These are phyloP conservation scores for Thermochaetoides dissita DNA, from an alignment of 2,329 filamentous ascomycete species.

Conservation along the genomic window DNA sequence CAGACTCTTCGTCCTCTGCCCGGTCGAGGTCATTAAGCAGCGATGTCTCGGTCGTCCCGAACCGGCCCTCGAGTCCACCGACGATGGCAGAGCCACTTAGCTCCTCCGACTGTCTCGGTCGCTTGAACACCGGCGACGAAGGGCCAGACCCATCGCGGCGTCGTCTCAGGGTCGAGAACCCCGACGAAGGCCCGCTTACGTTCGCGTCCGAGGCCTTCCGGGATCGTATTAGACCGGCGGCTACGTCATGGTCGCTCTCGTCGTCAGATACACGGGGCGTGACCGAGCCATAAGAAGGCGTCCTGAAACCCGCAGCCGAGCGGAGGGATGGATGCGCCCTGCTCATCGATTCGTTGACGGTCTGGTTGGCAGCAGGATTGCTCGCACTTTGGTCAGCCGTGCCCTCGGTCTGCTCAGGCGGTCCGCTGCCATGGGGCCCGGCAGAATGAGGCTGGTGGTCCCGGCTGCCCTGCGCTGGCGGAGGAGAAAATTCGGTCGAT, in stretches of 20 bases:
- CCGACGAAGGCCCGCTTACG: slow-evolving; percentile 1
- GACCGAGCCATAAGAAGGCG: slow-evolving; percentile 22
- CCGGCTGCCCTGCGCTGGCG: too few species aligned
- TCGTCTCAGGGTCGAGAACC: slow-evolving; percentile 1
- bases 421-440: slow-evolving; percentile 15
- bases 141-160: slow-evolving; percentile 10
- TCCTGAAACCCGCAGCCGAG: slow-evolving; percentile 19
- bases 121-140: slow-evolving; percentile 17
- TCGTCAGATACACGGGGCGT: slow-evolving; percentile 11
- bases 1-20: slow-evolving; percentile 16
- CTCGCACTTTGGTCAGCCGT: slow-evolving; percentile 11
- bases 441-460: not conserved
- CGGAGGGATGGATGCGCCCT: slow-evolving; percentile 18
- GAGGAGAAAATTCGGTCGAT: too few species aligned
- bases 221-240: slow-evolving; percentile 1
- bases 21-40: slow-evolving; percentile 32
- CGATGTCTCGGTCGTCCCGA: slow-evolving; percentile 34
- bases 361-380: slow-evolving; percentile 4
- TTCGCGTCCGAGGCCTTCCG: slow-evolving; percentile 4
- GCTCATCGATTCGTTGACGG: slow-evolving; percentile 15
- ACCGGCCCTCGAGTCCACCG: slow-evolving; percentile 39
- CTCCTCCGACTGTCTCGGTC: slow-evolving; percentile 30
- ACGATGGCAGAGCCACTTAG: slow-evolving; percentile 37
- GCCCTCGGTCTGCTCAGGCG: slow-evolving; percentile 7
- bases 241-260: slow-evolving; percentile 3